These are phyloP conservation scores for Talaromyces wortmannii DNA, from an alignment of 495 filamentous ascomycete genomes.

Conservation along the genomic window DNA sequence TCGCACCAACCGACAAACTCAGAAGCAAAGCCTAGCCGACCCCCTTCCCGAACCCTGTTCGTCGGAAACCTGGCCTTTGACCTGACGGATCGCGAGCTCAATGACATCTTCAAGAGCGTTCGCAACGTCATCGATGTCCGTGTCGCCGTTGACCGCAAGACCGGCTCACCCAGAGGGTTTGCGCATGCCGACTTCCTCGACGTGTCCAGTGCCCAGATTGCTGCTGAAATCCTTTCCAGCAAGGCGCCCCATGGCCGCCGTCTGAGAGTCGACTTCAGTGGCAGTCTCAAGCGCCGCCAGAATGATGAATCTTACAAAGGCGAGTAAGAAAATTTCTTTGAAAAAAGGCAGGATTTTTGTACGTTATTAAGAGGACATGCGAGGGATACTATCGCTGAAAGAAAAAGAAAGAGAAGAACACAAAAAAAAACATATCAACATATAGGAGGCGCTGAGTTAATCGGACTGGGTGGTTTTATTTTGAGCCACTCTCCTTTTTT, in stretches of 20 bases:
- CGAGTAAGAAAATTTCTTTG: not conserved
- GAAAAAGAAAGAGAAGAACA: too few relatives aligned
- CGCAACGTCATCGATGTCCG: constrained; percentile 72
- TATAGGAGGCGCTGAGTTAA: too few relatives aligned
- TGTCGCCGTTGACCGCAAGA: constrained; percentile 82
- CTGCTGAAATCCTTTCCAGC: constrained; percentile 45
- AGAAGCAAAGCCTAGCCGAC: constrained; percentile 33
- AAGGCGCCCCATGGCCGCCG: constrained; percentile 57
- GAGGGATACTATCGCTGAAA: too few relatives aligned
- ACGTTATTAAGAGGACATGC: too few relatives aligned
- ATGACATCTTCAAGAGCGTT: constrained; percentile 68
- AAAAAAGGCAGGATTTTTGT: too few relatives aligned
- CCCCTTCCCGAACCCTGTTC: constrained; percentile 53
- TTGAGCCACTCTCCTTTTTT: too few relatives aligned
- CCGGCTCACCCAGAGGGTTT: constrained; percentile 83
- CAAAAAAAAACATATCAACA: too few relatives aligned
- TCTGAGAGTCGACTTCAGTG: constrained; percentile 59
- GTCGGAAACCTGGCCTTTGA: constrained; percentile 89
- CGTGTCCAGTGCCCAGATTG: constrained; percentile 51
- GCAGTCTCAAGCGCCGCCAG: too few relatives aligned
- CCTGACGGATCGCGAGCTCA: constrained; percentile 81
- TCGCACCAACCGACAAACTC: constrained; percentile 10
- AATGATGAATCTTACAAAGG: not conserved
- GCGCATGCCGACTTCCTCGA: constrained; percentile 82
- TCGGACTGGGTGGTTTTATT: too few relatives aligned